A percentile compares a stretch with the other conserved stretches of the same genome.
These are phyloP conservation scores for Rubus idaeus DNA, from an alignment of 306 rosid genomes.

Conservation along the genomic window DNA sequence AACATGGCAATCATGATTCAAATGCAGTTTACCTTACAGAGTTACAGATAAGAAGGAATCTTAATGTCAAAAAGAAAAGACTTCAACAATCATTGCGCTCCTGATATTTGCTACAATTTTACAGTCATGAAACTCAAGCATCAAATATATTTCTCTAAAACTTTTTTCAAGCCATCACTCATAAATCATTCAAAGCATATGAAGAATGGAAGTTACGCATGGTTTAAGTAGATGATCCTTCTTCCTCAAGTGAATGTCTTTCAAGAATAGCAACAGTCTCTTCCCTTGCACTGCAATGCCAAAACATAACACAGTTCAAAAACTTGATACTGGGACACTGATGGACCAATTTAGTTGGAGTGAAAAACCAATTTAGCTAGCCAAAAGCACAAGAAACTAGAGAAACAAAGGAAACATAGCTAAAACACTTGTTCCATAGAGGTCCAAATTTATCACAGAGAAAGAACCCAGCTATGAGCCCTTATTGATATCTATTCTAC, in stretches of 20 bases:
- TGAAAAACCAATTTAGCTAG: not conserved
- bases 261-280: slow-evolving; percentile 65
- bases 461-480: not conserved
- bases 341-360: not conserved
- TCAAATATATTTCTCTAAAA: not conserved
- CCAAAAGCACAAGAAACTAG: not conserved
- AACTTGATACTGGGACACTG: not conserved
- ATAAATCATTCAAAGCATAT: not conserved
- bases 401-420: not conserved
- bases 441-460: not conserved
- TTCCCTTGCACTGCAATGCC: slow-evolving; percentile 57
- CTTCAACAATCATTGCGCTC: not conserved
- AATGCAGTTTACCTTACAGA: not conserved
- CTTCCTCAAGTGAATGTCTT: slow-evolving; percentile 50
- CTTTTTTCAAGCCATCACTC: too few species aligned
- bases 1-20: not conserved
- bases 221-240: slow-evolving; percentile 33
- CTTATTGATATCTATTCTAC: not conserved
- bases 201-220: not conserved
- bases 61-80: not conserved
- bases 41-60: not conserved
- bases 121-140: not conserved
- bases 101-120: not conserved
- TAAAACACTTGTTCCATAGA: not conserved
- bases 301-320: slow-evolving; percentile 20